A percentile compares a stretch with the other conserved stretches of the same genome.
Evolutionary conservation across 2,329 filamentous ascomycete species (phyloP).

Genomic region (Pestalotiopsis sp.): DNA sequence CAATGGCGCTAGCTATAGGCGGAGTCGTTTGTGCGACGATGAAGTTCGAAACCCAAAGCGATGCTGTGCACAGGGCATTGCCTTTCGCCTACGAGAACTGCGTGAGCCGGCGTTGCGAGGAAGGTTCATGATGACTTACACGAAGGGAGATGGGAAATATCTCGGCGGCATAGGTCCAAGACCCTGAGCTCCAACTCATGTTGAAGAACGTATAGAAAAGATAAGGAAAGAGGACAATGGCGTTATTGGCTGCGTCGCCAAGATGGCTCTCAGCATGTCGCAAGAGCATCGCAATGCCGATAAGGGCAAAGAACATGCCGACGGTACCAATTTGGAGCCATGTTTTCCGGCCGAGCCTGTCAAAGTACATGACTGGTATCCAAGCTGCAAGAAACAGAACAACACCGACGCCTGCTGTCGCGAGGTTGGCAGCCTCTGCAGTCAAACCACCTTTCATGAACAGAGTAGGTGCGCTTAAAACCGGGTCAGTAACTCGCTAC

Average conservation of each 20-base stretch:
- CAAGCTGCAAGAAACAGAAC: slow-evolving; percentile 31
- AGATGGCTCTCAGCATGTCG: slow-evolving; percentile 29
- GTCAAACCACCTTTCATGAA: slow-evolving; percentile 28
- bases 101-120: too few species aligned
- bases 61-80: slow-evolving; percentile 29
- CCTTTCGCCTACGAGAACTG: slow-evolving; percentile 35
- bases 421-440: slow-evolving; percentile 30
- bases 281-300: slow-evolving; percentile 30
- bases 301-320: slow-evolving; percentile 30
- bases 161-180: slow-evolving; percentile 33
- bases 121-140: too few species aligned
- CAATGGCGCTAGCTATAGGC: slow-evolving; percentile 26
- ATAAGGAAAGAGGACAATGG: slow-evolving; percentile 32
- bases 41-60: slow-evolving; percentile 30
- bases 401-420: slow-evolving; percentile 31
- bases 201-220: slow-evolving; percentile 34
- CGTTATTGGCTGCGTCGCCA: slow-evolving; percentile 26
- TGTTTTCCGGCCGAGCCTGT: slow-evolving; percentile 32
- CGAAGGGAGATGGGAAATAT: slow-evolving; percentile 32
- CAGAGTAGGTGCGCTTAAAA: slow-evolving; percentile 15
- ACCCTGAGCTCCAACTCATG: slow-evolving; percentile 33
- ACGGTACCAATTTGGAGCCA: slow-evolving; percentile 32
- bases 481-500: neutral
- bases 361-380: slow-evolving; percentile 34
- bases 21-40: slow-evolving; percentile 25